These are phyloP conservation scores for Naganishia antarctica DNA, from an alignment of 768 basidiomycete species.

Conservation along the genomic window DNA sequence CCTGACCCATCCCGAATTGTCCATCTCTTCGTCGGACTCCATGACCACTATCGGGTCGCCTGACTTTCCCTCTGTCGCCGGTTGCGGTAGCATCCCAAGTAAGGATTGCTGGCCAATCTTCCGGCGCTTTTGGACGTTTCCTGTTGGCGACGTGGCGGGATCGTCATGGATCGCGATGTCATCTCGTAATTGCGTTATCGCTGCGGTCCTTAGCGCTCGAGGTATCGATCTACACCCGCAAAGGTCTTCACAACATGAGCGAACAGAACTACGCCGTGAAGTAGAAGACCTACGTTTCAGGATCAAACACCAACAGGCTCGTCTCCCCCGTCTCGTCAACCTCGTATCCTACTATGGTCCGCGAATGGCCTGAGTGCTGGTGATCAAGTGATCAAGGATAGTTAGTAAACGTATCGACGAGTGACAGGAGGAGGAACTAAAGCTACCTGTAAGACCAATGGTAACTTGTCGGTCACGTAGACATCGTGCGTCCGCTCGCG, in stretches of 20 bases:
- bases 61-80: not conserved
- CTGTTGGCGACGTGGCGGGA: not conserved
- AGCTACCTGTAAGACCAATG: constrained; percentile 63
- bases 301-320: constrained; percentile 73
- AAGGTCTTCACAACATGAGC: too few species aligned
- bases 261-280: too few species aligned
- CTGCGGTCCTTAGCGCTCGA: constrained; percentile 8
- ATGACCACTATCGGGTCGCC: constrained; percentile 11
- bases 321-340: constrained; percentile 57
- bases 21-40: constrained; percentile 33
- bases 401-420: too few species aligned
- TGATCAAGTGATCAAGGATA: too few species aligned
- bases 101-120: constrained; percentile 45
- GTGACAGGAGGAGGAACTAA: too few species aligned
- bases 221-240: constrained; percentile 24
- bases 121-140: not conserved
- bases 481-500: not conserved
- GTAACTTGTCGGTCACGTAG: constrained; percentile 62
- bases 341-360: constrained; percentile 80
- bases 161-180: constrained; percentile 21
- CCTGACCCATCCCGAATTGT: constrained; percentile 37
- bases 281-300: constrained; percentile 51
- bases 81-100: not conserved
- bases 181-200: constrained; percentile 18
- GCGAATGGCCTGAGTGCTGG: constrained; percentile 82